Evolutionary conservation across 257 asterid genomes (phyloP).

Genomic region (Linderniella brevidens): DNA sequence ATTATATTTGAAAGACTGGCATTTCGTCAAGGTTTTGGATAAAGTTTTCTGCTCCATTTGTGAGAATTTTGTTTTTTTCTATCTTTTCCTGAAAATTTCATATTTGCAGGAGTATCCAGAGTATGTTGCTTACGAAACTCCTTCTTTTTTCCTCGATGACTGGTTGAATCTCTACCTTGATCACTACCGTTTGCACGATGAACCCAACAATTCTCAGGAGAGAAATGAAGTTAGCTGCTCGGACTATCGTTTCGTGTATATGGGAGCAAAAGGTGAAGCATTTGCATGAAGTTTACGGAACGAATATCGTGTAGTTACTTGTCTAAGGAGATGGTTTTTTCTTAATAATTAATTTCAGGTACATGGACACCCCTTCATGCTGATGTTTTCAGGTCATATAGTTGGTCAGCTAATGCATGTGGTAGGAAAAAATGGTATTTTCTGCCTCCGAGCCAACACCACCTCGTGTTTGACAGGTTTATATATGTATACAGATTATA

Average conservation of each 20-base stretch:
- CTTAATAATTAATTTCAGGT: constrained; percentile 22
- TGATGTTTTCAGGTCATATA: constrained; percentile 92
- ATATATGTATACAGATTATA: not conserved
- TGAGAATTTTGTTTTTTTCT: no score
- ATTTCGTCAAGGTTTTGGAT: constrained; percentile 55
- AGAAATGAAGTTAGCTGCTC: constrained; percentile 66
- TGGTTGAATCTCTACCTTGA: constrained; percentile 95
- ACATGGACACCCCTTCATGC: constrained; percentile 99
- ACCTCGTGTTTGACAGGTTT: constrained; percentile 71
- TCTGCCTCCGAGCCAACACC: constrained; percentile 61
- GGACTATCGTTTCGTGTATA: constrained; percentile 91
- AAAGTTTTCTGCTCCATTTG: not conserved
- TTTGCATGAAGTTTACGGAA: not conserved
- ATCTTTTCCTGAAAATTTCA: not conserved
- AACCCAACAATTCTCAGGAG: constrained; percentile 31
- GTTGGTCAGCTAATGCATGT: constrained; percentile 97
- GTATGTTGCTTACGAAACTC: constrained; percentile 62
- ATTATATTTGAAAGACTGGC: constrained; percentile 92
- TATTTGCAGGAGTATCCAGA: constrained; percentile 77
- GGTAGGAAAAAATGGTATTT: constrained; percentile 91
- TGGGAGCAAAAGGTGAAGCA: constrained; percentile 82
- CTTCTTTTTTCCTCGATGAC: constrained; percentile 64
- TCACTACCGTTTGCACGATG: constrained; percentile 53
- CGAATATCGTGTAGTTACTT: not conserved
- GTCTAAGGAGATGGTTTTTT: not conserved